Conservation (phyloP, 2,329 filamentous ascomycete genomes). For the Alternaria brassicae region DNA sequence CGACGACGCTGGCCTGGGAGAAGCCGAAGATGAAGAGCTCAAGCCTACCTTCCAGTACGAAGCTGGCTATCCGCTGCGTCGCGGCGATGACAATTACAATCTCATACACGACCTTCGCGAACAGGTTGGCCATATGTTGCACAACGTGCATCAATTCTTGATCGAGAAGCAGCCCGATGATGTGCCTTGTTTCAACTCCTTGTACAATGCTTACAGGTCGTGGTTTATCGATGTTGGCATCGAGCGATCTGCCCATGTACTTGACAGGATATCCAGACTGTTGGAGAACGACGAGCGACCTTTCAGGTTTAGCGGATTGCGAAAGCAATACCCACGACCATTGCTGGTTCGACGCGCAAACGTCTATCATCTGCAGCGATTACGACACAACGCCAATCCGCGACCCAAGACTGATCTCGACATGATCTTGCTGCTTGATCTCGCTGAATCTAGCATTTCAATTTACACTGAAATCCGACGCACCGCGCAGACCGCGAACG, state of each 20-base stretch:
- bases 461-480: slow-evolving; percentile 95
- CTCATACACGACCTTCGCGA: slow-evolving; percentile 83
- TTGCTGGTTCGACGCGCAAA: slow-evolving; percentile 92
- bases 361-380: slow-evolving; percentile 91
- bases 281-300: slow-evolving; percentile 86
- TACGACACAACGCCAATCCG: slow-evolving; percentile 90
- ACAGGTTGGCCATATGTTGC: slow-evolving; percentile 78
- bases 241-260: slow-evolving; percentile 89
- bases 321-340: slow-evolving; percentile 91
- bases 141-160: slow-evolving; percentile 84
- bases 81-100: slow-evolving; percentile 66
- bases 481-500: slow-evolving; percentile 88
- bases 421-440: slow-evolving; percentile 80
- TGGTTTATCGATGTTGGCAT: slow-evolving; percentile 99
- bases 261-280: slow-evolving; percentile 85
- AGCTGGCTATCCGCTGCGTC: slow-evolving; percentile 80
- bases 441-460: slow-evolving; percentile 88
- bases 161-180: slow-evolving; percentile 89
- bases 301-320: slow-evolving; percentile 91
- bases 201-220: slow-evolving; percentile 90
- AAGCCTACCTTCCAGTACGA: slow-evolving; percentile 88
- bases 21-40: slow-evolving; percentile 79
- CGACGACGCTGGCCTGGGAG: slow-evolving; percentile 64
- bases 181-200: slow-evolving; percentile 89
- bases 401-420: slow-evolving; percentile 90